Percentiles rank a stretch among this genome's conserved stretches.
Evolutionary conservation across 2,329 filamentous ascomycete species (phyloP).

Genomic region (Neonectria faginata): DNA sequence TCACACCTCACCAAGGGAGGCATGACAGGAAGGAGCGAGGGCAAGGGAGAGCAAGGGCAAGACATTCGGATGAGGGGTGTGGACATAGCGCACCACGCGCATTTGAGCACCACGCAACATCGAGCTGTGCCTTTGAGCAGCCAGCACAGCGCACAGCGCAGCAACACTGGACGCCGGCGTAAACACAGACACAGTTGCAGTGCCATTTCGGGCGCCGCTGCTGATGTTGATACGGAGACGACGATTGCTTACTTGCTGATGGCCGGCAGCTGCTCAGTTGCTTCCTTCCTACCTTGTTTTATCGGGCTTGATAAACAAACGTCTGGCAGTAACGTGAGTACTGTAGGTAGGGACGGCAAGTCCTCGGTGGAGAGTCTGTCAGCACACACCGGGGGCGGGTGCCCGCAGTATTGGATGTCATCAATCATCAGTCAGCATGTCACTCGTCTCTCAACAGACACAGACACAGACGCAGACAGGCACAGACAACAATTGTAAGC

Average conservation of each 20-base stretch:
- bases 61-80: constrained; percentile 17
- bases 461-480: constrained; percentile 6
- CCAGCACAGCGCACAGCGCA: constrained; percentile 26
- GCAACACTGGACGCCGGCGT: not conserved
- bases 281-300: not conserved
- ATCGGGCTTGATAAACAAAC: not conserved
- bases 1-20: constrained; percentile 13
- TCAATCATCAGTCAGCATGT: constrained; percentile 26
- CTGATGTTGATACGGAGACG: not conserved
- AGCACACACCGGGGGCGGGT: constrained; percentile 25
- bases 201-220: not conserved
- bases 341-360: too few relatives aligned
- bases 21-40: constrained; percentile 6
- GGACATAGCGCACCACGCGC: constrained; percentile 18
- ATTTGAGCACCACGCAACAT: constrained; percentile 31
- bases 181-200: not conserved
- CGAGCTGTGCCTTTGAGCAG: constrained; percentile 23
- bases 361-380: constrained; percentile 11
- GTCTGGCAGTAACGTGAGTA: too few relatives aligned
- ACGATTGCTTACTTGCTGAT: constrained; percentile 1
- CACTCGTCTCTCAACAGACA: constrained; percentile 10
- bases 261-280: not conserved
- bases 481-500: constrained; percentile 21
- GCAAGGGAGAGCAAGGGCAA: constrained; percentile 13
- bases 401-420: constrained; percentile 21